Base-by-base conservation (phyloP, 1,139 yeast genomes). In the Geotrichum armillariae region DNA sequence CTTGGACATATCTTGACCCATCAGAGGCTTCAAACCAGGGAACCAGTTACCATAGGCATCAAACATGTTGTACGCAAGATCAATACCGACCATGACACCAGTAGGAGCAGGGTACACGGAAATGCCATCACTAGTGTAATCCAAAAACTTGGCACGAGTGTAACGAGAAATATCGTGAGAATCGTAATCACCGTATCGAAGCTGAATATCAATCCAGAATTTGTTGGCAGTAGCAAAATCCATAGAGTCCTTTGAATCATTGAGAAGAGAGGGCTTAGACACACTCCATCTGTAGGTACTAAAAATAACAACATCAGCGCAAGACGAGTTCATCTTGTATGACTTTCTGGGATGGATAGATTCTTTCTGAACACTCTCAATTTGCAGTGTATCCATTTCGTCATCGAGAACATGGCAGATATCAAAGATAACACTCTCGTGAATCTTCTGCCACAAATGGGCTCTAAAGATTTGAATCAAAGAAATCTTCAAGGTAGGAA, bases 1-100 rank as follows among this genome's bases (percentile, higher is more conserved):
- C 50, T 94, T 94, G 56, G 80, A 79, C 96, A 94, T 84, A 16
- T 98, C 95, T 63, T 85, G 89, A 63, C 87, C 95, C 72, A 93
- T 75, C 62, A 94, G 73, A 3, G 91, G 89, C 66, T 94, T 94
- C 66, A 93, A 72, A 1, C 98, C 98, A 3, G 95, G 93, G 71
- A 93, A 87, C 98, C 99, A 94, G 61, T 89, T 90, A 32, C 99
- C 99, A 67, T 89, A 94, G 0, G 95, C 93, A 67, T 90, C 97
- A 64, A 88, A 90, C 85, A 90, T 87, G 66, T 93, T 93, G 67
- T 94, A 94, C 0, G 99, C 96, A 60, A 94, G 74, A 68, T 94
- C 99, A 57, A 94, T 78, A 25, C 95, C 96, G 47, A 94, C 78
- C 76, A 93, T 80, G 3, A 88, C 76, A 56, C 99, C 99, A 0